Base-by-base conservation (phyloP, 148 eudicot species). In the Talinum fruticosum region DNA sequence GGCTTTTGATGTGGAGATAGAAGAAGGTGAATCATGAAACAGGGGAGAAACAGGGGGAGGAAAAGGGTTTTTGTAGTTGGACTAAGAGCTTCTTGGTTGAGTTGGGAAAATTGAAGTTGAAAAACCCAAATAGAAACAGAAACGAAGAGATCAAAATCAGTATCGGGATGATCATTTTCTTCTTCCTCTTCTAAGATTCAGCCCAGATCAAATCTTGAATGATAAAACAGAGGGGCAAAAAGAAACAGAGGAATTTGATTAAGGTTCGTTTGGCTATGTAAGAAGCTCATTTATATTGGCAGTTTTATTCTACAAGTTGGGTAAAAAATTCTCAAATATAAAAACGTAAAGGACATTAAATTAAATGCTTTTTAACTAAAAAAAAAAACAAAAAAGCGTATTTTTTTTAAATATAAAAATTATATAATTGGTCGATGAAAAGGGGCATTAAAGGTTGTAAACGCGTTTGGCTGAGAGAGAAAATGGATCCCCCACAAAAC, bases 11-110 rank as follows among this genome's bases (percentile, higher is more conserved):
- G 66, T 12, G 30, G 34, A 28, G 23, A 62, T n/a, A 13, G 66
- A 62, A 13, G 66, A 62, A 26, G 66, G 29, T 28, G 66, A 62
- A 10, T 26, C 33, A 28, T 62, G 66, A n/a, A 62, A 62, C 66
- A 62, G 26, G 54, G 62, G 23, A 28, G 54, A 16, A 23, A 44
- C 38, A 72, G 24, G 28, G 18, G 68, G 3, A 66, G 5, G 29
- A 19, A 1, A 68, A 66, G 21, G 76, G 69, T 21, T 80, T 61
- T 30, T 77, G 71, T 59, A 78, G 53, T 76, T 81, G 77, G 36
- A 73, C 1, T 15, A 80, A 28, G 13, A 81, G 4, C 21, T 86
- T 88, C 61, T 82, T 86, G 38, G 75, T 64, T 26, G 79, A 38
- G 32, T 74, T 74, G 28, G 69, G 79, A 12, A 83, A 72, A 6